Evolutionary conservation across 257 asterid genomes (phyloP).

Genomic region (Salvia splendens): DNA sequence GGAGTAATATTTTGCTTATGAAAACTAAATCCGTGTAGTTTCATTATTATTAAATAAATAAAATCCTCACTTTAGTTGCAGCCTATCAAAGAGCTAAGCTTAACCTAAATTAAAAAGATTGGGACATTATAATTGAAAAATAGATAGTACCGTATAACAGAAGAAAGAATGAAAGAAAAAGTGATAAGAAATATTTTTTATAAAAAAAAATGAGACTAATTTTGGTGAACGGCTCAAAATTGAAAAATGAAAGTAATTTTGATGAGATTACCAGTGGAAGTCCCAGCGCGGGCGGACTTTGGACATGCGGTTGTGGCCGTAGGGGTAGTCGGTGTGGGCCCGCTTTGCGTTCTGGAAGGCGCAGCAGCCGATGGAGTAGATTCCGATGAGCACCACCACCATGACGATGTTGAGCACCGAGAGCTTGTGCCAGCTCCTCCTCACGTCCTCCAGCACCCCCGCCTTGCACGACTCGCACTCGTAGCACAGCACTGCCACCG

Average conservation of each 20-base stretch:
- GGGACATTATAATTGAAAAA: no score
- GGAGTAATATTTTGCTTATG: neutral
- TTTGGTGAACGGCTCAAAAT: no score
- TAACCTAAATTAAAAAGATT: neutral
- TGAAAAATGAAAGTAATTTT: neutral
- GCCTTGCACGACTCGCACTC: slow-evolving; percentile 95
- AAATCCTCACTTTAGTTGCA: neutral
- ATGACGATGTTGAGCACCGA: slow-evolving; percentile 81
- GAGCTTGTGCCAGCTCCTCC: slow-evolving; percentile 84
- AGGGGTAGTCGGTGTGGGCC: slow-evolving; percentile 60
- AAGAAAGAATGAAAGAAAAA: no score
- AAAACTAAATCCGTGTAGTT: neutral
- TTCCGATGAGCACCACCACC: slow-evolving; percentile 74
- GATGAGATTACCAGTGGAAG: slow-evolving; percentile 58
- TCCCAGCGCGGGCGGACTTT: slow-evolving; percentile 97
- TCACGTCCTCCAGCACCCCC: slow-evolving; percentile 77
- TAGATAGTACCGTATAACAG: no score
- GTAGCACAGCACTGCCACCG: slow-evolving; percentile 69
- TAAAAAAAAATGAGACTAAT: no score
- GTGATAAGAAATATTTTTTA: no score
- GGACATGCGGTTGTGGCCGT: slow-evolving; percentile 77
- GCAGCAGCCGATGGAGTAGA: slow-evolving; percentile 88
- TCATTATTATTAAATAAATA: neutral
- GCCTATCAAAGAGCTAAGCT: neutral
- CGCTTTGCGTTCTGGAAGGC: slow-evolving; percentile 80